A percentile compares a stretch with the other conserved stretches of the same genome.
Conservation (phyloP, 768 basidiomycete species). For the Cystobasidium ongulense region DNA sequence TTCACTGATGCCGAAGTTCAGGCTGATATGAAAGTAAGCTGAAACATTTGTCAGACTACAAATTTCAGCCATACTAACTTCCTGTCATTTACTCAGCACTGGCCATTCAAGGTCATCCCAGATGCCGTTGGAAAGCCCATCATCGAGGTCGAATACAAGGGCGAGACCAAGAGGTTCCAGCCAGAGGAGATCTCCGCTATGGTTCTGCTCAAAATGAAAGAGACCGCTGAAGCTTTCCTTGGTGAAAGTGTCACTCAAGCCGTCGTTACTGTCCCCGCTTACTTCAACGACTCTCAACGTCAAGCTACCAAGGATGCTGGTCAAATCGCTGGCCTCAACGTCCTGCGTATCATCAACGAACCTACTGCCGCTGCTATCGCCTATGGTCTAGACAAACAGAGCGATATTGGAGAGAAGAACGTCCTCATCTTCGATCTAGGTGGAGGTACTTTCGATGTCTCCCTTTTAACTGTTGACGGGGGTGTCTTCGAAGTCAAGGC, state of each 20-base stretch:
- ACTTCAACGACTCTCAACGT: slow-evolving; percentile 98
- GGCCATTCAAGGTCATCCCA: slow-evolving; percentile 49
- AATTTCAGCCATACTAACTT: not conserved
- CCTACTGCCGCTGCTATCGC: slow-evolving; percentile 97
- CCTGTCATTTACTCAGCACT: slow-evolving; percentile 28
- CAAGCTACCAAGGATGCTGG: slow-evolving; percentile 98
- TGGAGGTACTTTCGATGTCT: slow-evolving; percentile 97
- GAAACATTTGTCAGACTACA: too few species aligned
- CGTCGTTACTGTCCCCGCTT: slow-evolving; percentile 66
- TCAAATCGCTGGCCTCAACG: slow-evolving; percentile 83
- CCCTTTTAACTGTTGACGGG: slow-evolving; percentile 88
- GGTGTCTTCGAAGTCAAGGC: slow-evolving; percentile 98
- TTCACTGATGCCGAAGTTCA: slow-evolving; percentile 55
- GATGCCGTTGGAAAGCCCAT: slow-evolving; percentile 51
- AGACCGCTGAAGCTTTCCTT: slow-evolving; percentile 63
- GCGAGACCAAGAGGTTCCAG: slow-evolving; percentile 54
- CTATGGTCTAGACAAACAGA: slow-evolving; percentile 93
- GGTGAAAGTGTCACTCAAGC: slow-evolving; percentile 59
- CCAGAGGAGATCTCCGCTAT: slow-evolving; percentile 64
- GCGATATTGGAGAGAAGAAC: slow-evolving; percentile 72
- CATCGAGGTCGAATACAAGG: slow-evolving; percentile 54
- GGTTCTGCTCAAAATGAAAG: slow-evolving; percentile 63
- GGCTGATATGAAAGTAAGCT: slow-evolving; percentile 46
- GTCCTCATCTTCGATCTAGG: slow-evolving; percentile 98
- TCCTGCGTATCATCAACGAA: slow-evolving; percentile 98